phyloP scores from a whole-genome alignment of 2,329 filamentous ascomycete genomes.

The Colletotrichum caudatum region DNA sequence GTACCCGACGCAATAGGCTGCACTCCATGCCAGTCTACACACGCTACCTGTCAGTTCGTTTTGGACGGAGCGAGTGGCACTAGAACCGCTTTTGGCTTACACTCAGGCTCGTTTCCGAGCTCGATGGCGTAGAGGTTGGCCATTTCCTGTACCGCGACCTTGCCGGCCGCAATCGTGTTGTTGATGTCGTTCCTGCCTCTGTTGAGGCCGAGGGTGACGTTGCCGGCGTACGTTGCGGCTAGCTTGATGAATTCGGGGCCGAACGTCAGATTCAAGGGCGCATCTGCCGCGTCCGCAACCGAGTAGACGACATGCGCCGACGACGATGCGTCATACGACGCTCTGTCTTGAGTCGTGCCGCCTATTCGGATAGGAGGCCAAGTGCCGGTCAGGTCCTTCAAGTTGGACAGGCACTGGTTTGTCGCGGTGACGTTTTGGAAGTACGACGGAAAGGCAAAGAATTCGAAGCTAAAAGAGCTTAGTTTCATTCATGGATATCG shows the following conservation, averaged over 20 bases:
- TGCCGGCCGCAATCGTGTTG: slow-evolving; percentile 67
- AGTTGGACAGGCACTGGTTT: slow-evolving; percentile 63
- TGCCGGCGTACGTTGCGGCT: slow-evolving; percentile 61
- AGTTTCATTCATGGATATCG: no score
- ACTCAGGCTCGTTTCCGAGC: slow-evolving; percentile 69
- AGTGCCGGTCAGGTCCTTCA: slow-evolving; percentile 60
- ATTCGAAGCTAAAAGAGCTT: slow-evolving; percentile 59
- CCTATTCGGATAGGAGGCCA: slow-evolving; percentile 69
- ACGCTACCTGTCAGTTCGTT: background rate
- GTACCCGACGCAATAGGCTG: slow-evolving; percentile 54
- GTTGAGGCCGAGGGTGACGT: slow-evolving; percentile 66
- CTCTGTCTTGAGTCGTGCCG: slow-evolving; percentile 67
- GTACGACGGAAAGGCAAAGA: slow-evolving; percentile 68
- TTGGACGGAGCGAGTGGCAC: background rate
- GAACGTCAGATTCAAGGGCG: slow-evolving; percentile 62
- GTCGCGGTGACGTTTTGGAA: slow-evolving; percentile 64
- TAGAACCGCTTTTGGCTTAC: slow-evolving; percentile 49
- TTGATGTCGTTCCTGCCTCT: slow-evolving; percentile 63
- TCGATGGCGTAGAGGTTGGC: slow-evolving; percentile 65
- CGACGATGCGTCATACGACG: slow-evolving; percentile 60
- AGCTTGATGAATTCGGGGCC: slow-evolving; percentile 65
- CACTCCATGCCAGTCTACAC: slow-evolving; percentile 50
- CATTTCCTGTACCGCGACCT: slow-evolving; percentile 57
- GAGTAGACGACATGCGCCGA: slow-evolving; percentile 63
- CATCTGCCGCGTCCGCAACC: slow-evolving; percentile 60